Base-by-base conservation (phyloP, 352 stramenopile species). In the Phytophthora ohioensis region DNA sequence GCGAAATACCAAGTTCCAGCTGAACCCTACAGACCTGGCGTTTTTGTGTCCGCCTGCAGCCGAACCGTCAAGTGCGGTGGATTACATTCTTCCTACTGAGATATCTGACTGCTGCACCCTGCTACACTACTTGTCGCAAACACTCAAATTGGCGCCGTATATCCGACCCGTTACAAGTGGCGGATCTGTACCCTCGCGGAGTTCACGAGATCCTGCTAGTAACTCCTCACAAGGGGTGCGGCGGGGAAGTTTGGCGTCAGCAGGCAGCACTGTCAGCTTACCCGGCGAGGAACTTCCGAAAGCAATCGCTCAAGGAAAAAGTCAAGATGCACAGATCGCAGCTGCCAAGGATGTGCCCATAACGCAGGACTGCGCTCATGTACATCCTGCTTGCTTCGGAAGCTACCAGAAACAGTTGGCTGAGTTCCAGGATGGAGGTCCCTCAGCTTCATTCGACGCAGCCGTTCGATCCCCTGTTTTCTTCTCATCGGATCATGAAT, bases 1-100 rank as follows among this genome's bases (percentile, higher is more conserved):
- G 21, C 81, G 88, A 58, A 96, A 97, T 46, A 82, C 78, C 3
- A 95, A 96, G 67, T 94, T 96, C 61, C 88, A 96, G 66, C 71
- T 97, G 15, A 94, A 77, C 41, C 58, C 77, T 0, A 84, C 78
- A 0, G 90, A 97, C 53, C 72, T 94, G 55, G 69, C 80, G 12
- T 97, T 97, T 53, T 79, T 96, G 47, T 93, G 89, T 49, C 87
- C 88, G 5, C 80, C 84, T 7, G 69, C 65, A 21, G 56, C 68
- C 9, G 68, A 75, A 7, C 76, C 88, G 35, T 71, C 80, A 47
- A 78, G 73, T 21, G 69, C 67, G 11, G 56, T 81, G 8, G 59
- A 84, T 21, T 93, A 91, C 32, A 53, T 82, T 61, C 61, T 90
- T 47, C 80, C 80, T 53, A 10, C 27, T n/a, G 72, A 80, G 27